These are phyloP conservation scores for Ascochyta clinopodiicola DNA, from an alignment of 2,329 filamentous ascomycete species.

Conservation along the genomic window DNA sequence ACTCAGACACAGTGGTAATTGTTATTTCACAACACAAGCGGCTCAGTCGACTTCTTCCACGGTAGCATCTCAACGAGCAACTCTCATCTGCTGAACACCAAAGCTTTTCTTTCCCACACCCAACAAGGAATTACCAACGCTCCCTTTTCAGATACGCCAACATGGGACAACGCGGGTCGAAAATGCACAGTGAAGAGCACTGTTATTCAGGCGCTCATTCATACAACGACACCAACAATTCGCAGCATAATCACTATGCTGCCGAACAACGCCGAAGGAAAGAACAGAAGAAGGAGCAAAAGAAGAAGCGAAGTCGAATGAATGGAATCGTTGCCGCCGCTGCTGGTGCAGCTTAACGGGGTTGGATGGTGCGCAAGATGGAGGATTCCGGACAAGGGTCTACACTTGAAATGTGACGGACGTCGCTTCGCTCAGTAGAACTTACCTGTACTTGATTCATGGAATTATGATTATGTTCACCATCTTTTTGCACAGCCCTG, in stretches of 20 bases:
- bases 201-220: neutral
- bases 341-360: slow-evolving; percentile 3
- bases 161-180: slow-evolving; percentile 8
- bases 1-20: too few relatives aligned
- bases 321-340: slow-evolving; percentile 5
- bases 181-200: neutral
- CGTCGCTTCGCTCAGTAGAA: neutral
- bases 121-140: neutral
- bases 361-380: neutral
- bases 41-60: neutral
- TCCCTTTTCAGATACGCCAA: neutral
- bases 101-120: too few relatives aligned
- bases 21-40: neutral
- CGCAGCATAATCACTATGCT: neutral
- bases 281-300: neutral
- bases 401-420: neutral
- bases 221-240: neutral
- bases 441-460: too few relatives aligned
- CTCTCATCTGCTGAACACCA: too few relatives aligned
- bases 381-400: neutral
- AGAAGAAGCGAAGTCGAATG: slow-evolving; percentile 1
- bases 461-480: too few relatives aligned
- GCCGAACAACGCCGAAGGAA: neutral
- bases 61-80: neutral
- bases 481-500: too few relatives aligned